These are phyloP conservation scores for Aristolochia contorta DNA, from an alignment of 164 flowering plant genomes.

Conservation along the genomic window DNA sequence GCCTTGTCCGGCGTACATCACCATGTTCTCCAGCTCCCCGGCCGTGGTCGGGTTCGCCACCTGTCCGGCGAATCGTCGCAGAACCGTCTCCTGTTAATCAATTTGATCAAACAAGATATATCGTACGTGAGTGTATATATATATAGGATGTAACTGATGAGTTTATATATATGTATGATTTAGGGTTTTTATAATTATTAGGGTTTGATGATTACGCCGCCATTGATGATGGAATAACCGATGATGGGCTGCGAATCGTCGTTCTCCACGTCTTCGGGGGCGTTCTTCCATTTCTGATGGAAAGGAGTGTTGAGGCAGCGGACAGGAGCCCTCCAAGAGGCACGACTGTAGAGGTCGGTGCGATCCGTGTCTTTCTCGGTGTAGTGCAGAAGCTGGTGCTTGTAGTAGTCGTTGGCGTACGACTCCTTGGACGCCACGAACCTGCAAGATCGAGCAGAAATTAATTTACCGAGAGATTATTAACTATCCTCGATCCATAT, in stretches of 20 bases:
- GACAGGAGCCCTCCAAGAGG: constrained; percentile 19
- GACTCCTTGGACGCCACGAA: constrained; percentile 23
- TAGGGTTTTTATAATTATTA: too few species aligned
- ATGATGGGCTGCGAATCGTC: constrained; percentile 17
- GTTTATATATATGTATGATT: too few species aligned
- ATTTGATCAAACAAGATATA: too few species aligned
- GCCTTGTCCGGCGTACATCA: constrained; percentile 23
- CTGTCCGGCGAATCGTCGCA: constrained; percentile 17
- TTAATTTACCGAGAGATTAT: neutral
- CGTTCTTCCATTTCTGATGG: constrained; percentile 16
- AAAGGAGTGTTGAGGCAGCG: constrained; percentile 26
- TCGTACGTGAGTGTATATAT: too few species aligned
- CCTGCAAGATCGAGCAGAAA: too few species aligned
- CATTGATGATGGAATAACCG: constrained; percentile 13
- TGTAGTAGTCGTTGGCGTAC: constrained; percentile 25
- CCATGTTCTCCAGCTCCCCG: constrained; percentile 13
- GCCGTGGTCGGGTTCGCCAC: constrained; percentile 14
- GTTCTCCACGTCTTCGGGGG: constrained; percentile 12
- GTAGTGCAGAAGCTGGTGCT: constrained; percentile 19
- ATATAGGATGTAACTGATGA: too few species aligned
- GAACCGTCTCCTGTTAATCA: constrained; percentile 5
- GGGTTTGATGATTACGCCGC: neutral
- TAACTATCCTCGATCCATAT: neutral
- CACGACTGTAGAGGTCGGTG: constrained; percentile 18
- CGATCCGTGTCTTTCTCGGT: constrained; percentile 21